Conservation (phyloP, 345 rosid genomes). For the Aquilaria yunnanensis region DNA sequence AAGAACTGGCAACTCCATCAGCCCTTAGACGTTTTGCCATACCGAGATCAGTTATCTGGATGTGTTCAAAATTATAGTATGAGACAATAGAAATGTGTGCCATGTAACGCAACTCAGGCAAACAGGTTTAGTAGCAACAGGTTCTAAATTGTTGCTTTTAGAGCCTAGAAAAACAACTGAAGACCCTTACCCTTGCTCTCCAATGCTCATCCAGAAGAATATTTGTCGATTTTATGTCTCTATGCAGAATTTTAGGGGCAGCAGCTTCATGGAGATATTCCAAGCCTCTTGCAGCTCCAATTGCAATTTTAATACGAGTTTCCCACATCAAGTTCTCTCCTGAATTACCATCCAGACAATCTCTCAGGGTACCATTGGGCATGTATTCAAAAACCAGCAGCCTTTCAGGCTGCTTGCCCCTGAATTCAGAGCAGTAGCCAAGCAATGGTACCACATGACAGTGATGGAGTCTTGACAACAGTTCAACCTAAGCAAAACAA, state of each 20-base stretch:
- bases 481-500: slow-evolving; percentile 55
- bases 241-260: slow-evolving; percentile 92
- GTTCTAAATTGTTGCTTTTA: too few species aligned
- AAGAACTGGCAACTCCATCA: slow-evolving; percentile 77
- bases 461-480: slow-evolving; percentile 84
- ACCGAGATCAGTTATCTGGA: slow-evolving; percentile 97
- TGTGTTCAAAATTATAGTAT: neutral
- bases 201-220: slow-evolving; percentile 81
- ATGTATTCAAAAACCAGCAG: slow-evolving; percentile 83
- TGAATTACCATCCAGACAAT: slow-evolving; percentile 57
- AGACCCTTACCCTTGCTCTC: slow-evolving; percentile 76
- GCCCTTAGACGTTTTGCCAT: slow-evolving; percentile 85
- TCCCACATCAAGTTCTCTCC: slow-evolving; percentile 79
- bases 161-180: neutral
- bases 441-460: slow-evolving; percentile 89
- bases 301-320: slow-evolving; percentile 72
- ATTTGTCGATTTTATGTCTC: slow-evolving; percentile 95
- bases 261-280: slow-evolving; percentile 99
- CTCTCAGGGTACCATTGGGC: slow-evolving; percentile 80
- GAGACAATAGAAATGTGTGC: neutral
- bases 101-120: too few species aligned
- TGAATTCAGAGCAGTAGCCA: slow-evolving; percentile 82
- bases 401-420: slow-evolving; percentile 73
- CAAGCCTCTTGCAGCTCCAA: slow-evolving; percentile 96
- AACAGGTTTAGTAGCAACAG: too few species aligned